Evolutionary conservation across 371 early-diverging fungal species (phyloP).

Genomic region (Syncephalastrum racemosum): DNA sequence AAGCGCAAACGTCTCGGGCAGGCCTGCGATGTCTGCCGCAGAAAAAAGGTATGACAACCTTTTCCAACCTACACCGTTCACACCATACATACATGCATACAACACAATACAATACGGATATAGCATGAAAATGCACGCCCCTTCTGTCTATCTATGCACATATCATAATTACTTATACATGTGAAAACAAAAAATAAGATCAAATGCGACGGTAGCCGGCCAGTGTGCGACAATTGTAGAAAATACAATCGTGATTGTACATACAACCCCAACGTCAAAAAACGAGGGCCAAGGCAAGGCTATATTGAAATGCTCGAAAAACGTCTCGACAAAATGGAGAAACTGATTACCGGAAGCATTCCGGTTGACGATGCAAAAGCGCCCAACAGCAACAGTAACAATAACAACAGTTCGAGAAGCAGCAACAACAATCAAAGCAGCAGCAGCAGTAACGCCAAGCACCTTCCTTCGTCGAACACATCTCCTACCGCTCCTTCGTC

Average conservation of each 20-base stretch:
- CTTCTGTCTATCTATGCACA: background rate
- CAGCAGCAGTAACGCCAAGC: conserved; percentile 4
- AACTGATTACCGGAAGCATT: conserved; percentile 40
- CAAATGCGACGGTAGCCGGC: conserved; percentile 78
- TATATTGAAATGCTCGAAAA: conserved; percentile 76
- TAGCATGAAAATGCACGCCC: conserved; percentile 11
- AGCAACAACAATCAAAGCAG: conserved; percentile 9
- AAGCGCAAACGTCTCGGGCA: conserved; percentile 76
- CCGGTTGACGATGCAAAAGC: background rate
- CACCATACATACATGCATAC: no score
- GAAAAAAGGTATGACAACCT: conserved; percentile 65
- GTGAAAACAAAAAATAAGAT: conserved; percentile 33
- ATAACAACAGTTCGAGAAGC: background rate
- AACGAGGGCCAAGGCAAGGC: conserved; percentile 79
- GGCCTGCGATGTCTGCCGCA: conserved; percentile 80
- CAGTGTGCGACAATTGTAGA: conserved; percentile 76
- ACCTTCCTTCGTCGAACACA: background rate
- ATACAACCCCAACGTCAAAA: conserved; percentile 71
- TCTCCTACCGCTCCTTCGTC: background rate
- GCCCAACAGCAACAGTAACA: background rate
- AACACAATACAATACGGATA: no score
- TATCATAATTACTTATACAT: background rate
- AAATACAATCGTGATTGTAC: conserved; percentile 64
- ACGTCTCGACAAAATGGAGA: conserved; percentile 72
- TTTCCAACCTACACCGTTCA: conserved; percentile 2